phyloP scores from a whole-genome alignment of 2,329 filamentous ascomycete genomes.

The Aspergillus clavatus region DNA sequence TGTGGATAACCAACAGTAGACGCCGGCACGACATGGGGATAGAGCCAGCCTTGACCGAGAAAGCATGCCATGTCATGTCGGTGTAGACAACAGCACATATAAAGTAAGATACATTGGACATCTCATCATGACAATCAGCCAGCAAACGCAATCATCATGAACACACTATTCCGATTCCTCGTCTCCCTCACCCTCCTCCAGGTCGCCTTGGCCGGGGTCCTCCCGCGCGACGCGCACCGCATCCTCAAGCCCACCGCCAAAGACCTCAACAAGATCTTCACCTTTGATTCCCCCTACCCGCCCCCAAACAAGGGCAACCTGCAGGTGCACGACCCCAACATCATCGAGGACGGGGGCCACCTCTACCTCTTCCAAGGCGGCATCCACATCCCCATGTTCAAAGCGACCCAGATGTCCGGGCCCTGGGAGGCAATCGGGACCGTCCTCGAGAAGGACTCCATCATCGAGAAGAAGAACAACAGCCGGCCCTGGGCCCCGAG shows the following conservation, averaged over 20 bases:
- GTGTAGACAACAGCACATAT: too few species aligned
- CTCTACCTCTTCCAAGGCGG: conserved; percentile 30
- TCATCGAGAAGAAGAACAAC: conserved; percentile 22
- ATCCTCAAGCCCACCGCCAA: neutral
- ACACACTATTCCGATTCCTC: too few species aligned
- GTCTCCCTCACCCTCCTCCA: too few species aligned
- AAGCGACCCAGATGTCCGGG: conserved; percentile 19
- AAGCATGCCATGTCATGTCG: too few species aligned
- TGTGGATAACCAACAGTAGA: too few species aligned
- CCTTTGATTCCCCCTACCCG: conserved; percentile 5
- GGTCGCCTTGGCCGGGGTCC: too few species aligned
- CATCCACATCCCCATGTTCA: conserved; percentile 17
- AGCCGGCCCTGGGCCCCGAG: conserved; percentile 29
- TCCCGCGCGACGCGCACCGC: neutral
- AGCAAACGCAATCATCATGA: too few species aligned
- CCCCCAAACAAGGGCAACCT: conserved; percentile 19
- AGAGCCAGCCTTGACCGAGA: too few species aligned
- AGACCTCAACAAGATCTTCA: neutral
- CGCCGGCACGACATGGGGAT: too few species aligned
- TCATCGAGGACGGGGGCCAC: conserved; percentile 17
- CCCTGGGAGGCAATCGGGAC: conserved; percentile 27
- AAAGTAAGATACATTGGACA: too few species aligned
- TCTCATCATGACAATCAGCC: too few species aligned
- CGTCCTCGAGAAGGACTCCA: conserved; percentile 19
- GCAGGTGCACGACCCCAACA: conserved; percentile 25